phyloP scores from a whole-genome alignment of 2,329 filamentous ascomycete species.

The Colletotrichum limetticola region DNA sequence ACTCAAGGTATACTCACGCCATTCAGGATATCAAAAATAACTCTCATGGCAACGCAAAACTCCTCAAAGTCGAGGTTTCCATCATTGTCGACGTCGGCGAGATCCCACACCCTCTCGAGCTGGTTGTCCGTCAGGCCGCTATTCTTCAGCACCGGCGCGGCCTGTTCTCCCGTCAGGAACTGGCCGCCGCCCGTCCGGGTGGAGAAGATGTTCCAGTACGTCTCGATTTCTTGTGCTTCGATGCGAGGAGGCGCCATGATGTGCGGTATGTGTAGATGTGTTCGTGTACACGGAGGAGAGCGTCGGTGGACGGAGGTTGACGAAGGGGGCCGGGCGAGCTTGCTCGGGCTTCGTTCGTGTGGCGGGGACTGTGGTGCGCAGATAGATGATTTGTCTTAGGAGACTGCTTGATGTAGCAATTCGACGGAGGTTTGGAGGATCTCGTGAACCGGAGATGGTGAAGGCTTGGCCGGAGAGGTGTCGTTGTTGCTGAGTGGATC shows the following conservation, averaged over 20 bases:
- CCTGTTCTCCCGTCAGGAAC: conserved; percentile 70
- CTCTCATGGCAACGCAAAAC: conserved; percentile 98
- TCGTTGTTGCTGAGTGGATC: conserved; percentile 22
- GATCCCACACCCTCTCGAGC: conserved; percentile 96
- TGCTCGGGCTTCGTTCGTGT: not conserved
- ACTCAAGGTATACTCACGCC: conserved; percentile 70
- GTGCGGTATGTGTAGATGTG: conserved; percentile 36
- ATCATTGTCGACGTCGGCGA: conserved; percentile 97
- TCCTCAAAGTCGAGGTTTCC: conserved; percentile 99
- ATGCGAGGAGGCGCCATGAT: conserved; percentile 70
- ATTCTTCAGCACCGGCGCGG: conserved; percentile 72
- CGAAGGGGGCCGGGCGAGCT: not conserved
- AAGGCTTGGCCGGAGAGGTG: not conserved
- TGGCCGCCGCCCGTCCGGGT: conserved; percentile 69
- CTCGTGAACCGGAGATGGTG: not conserved
- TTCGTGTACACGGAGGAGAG: not conserved
- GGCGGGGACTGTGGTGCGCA: not conserved
- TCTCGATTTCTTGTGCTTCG: conserved; percentile 71
- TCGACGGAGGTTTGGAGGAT: not conserved
- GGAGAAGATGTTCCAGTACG: conserved; percentile 74
- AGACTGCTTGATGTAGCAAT: not conserved
- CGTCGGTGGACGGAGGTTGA: not conserved
- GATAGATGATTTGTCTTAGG: not conserved
- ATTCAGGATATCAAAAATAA: conserved; percentile 98
- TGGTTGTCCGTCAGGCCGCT: conserved; percentile 75